Conservation (phyloP, 2,329 filamentous ascomycete species). For the Bipolaris sorokiniana region DNA sequence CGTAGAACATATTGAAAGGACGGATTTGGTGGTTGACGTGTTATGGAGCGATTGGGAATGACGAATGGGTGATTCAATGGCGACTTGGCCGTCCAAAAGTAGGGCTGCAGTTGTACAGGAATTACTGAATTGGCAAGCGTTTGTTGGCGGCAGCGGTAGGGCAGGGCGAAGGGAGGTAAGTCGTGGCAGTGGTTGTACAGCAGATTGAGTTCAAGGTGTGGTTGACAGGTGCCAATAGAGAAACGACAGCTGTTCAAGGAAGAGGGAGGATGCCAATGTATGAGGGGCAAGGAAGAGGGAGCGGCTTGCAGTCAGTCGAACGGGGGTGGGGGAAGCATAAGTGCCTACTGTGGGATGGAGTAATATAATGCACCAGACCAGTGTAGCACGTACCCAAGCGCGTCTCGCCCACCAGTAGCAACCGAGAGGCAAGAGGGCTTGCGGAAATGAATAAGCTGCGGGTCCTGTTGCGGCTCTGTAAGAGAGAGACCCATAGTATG, state of each 20-base stretch:
- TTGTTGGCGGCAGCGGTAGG: constrained; percentile 40
- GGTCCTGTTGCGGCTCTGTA: constrained; percentile 53
- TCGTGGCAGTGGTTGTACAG: constrained; percentile 49
- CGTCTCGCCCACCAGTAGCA: constrained; percentile 60
- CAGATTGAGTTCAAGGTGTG: constrained; percentile 28
- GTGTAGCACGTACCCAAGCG: constrained; percentile 50
- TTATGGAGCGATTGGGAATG: constrained; percentile 34
- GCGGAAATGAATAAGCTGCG: constrained; percentile 48
- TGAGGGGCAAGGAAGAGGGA: constrained; percentile 46
- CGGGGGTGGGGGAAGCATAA: constrained; percentile 44
- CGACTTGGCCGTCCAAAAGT: constrained; percentile 32
- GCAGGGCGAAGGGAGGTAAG: constrained; percentile 34
- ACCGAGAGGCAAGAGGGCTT: constrained; percentile 53
- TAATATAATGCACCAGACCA: constrained; percentile 51
- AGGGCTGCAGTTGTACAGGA: constrained; percentile 28
- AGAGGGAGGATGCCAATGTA: constrained; percentile 38
- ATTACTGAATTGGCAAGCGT: constrained; percentile 45
- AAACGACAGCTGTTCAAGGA: constrained; percentile 47
- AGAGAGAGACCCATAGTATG: constrained; percentile 66
- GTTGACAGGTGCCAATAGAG: constrained; percentile 46
- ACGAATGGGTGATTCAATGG: constrained; percentile 32
- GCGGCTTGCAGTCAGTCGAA: constrained; percentile 47
- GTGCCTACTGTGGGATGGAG: constrained; percentile 48
- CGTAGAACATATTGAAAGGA: constrained; percentile 49
- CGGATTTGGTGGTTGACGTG: constrained; percentile 26